Evolutionary conservation across 202 grass and related monocot species (phyloP).

Genomic region (Saccharum hybrid): DNA sequence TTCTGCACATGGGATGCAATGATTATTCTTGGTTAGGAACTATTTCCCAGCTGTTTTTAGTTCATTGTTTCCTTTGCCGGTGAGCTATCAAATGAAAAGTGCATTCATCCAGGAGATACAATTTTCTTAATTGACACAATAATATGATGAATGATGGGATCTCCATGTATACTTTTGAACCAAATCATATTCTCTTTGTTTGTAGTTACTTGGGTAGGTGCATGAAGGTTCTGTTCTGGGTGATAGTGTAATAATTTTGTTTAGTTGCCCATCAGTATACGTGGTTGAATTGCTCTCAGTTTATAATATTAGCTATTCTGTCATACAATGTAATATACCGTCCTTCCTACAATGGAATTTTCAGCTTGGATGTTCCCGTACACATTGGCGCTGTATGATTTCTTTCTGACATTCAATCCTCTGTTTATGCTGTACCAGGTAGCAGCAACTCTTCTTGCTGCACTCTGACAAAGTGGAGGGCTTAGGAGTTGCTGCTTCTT

Average conservation of each 20-base stretch:
- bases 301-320: not conserved
- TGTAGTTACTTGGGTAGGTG: too few relatives aligned
- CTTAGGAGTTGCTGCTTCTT: constrained; percentile 48
- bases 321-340: not conserved
- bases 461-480: constrained; percentile 57
- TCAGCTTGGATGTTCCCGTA: not conserved
- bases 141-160: not conserved
- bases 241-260: not conserved
- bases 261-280: not conserved
- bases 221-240: not conserved
- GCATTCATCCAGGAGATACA: too few relatives aligned
- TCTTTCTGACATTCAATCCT: not conserved
- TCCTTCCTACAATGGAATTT: not conserved
- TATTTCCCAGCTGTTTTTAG: not conserved
- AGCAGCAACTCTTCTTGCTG: constrained; percentile 43
- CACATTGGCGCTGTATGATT: not conserved
- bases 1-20: not conserved
- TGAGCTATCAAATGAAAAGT: not conserved
- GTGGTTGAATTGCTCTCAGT: not conserved
- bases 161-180: not conserved
- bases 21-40: not conserved
- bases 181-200: not conserved
- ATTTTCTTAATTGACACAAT: too few relatives aligned
- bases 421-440: constrained; percentile 11
- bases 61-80: too few relatives aligned